A percentile compares a stretch with the other conserved stretches of the same genome.
These are phyloP conservation scores for Suillus subluteus DNA, from an alignment of 768 basidiomycete genomes.

Conservation along the genomic window DNA sequence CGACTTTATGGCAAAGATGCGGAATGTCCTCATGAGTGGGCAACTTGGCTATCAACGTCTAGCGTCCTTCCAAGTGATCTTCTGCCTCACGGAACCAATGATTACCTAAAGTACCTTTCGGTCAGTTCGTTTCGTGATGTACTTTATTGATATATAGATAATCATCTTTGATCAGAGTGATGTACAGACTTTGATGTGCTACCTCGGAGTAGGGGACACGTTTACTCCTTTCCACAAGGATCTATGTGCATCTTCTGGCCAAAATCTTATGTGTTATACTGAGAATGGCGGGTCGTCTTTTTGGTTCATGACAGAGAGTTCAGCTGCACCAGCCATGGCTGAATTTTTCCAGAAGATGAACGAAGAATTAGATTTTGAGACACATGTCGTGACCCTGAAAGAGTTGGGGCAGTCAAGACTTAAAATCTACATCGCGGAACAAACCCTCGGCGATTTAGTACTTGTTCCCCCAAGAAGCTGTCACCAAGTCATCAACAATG, in stretches of 20 bases:
- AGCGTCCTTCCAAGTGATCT: slow-evolving; percentile 55
- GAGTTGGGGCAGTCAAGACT: slow-evolving; percentile 71
- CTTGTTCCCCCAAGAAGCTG: slow-evolving; percentile 81
- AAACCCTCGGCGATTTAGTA: slow-evolving; percentile 77
- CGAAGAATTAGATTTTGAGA: slow-evolving; percentile 68
- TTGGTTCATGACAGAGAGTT: slow-evolving; percentile 84
- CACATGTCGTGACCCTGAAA: slow-evolving; percentile 61
- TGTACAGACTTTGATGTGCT: slow-evolving; percentile 85
- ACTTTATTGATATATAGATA: background rate
- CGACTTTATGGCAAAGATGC: slow-evolving; percentile 81
- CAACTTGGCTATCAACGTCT: slow-evolving; percentile 54
- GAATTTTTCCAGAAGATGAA: slow-evolving; percentile 57
- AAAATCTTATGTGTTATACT: slow-evolving; percentile 86
- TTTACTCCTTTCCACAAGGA: slow-evolving; percentile 88
- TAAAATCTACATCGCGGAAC: slow-evolving; percentile 69
- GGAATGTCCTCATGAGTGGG: slow-evolving; percentile 69
- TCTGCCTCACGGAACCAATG: slow-evolving; percentile 54
- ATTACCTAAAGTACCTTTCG: slow-evolving; percentile 62
- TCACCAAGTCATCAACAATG: slow-evolving; percentile 82
- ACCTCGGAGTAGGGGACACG: slow-evolving; percentile 80
- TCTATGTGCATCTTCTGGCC: slow-evolving; percentile 80
- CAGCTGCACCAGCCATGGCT: slow-evolving; percentile 55
- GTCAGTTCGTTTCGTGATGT: slow-evolving; percentile 44
- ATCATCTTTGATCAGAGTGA: slow-evolving; percentile 43
- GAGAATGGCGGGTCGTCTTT: slow-evolving; percentile 73